A percentile compares a stretch with the other conserved stretches of the same genome.
phyloP scores from a whole-genome alignment of 177 flowering plant species.

The Vitis hybrid region DNA sequence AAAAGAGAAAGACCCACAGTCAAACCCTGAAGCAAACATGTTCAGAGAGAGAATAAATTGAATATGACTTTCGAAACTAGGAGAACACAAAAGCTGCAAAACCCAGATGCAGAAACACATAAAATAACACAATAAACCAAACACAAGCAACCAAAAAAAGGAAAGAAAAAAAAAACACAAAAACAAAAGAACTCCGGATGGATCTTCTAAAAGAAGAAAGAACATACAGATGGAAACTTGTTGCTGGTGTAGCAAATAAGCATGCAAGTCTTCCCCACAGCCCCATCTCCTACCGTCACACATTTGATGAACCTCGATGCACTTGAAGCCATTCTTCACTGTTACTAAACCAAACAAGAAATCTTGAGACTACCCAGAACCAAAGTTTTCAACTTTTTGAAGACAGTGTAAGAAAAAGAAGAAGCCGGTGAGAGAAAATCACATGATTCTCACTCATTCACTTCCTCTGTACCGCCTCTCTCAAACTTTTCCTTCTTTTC shows the following conservation, averaged over 20 bases:
- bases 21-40: conserved; percentile 10
- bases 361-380: too few species aligned
- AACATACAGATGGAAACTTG: conserved; percentile 87
- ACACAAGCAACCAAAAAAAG: conserved; percentile 6
- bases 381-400: conserved; percentile 11
- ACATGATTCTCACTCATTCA: conserved; percentile 62
- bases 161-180: neutral
- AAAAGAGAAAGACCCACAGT: neutral
- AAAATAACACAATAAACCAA: neutral
- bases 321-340: conserved; percentile 57
- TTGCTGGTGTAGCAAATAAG: conserved; percentile 93
- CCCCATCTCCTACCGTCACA: conserved; percentile 94
- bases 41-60: neutral
- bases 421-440: conserved; percentile 25
- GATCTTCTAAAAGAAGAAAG: neutral
- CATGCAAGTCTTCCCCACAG: conserved; percentile 95
- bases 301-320: conserved; percentile 92
- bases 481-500: neutral
- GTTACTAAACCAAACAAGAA: too few species aligned
- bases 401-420: conserved; percentile 15
- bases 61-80: neutral
- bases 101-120: conserved; percentile 18
- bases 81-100: conserved; percentile 19
- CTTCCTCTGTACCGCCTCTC: conserved; percentile 4
- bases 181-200: conserved; percentile 18